phyloP scores from a whole-genome alignment of 768 basidiomycete genomes.

The Scleroderma citrinum region DNA sequence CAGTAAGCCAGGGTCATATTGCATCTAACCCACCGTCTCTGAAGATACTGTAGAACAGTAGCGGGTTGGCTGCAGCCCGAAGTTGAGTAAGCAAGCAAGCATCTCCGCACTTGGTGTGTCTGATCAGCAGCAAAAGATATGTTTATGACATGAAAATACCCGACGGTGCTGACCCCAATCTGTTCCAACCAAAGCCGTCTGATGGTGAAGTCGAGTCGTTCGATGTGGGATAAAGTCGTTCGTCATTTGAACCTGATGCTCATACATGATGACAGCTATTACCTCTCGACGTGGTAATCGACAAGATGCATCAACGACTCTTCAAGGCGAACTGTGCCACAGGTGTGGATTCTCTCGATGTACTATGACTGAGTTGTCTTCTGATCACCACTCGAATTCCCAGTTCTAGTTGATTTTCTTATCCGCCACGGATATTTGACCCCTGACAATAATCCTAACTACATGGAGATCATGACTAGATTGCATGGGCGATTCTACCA shows the following conservation, averaged over 20 bases:
- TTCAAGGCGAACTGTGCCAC: slow-evolving; percentile 95
- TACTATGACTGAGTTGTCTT: neutral
- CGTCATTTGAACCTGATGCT: neutral
- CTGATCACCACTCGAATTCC: neutral
- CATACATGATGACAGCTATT: slow-evolving; percentile 46
- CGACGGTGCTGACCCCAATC: slow-evolving; percentile 34
- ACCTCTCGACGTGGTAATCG: slow-evolving; percentile 52
- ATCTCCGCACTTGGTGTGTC: neutral
- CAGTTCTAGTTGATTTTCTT: slow-evolving; percentile 86
- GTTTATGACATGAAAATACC: slow-evolving; percentile 81
- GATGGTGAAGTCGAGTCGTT: slow-evolving; percentile 97
- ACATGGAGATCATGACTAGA: slow-evolving; percentile 66
- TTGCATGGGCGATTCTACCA: slow-evolving; percentile 70
- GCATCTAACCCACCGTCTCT: neutral
- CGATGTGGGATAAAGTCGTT: slow-evolving; percentile 45
- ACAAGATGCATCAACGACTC: slow-evolving; percentile 56
- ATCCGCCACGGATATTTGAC: slow-evolving; percentile 82
- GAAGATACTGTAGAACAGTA: slow-evolving; percentile 14
- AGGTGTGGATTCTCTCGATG: slow-evolving; percentile 41
- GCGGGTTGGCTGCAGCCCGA: slow-evolving; percentile 76
- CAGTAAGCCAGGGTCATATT: slow-evolving; percentile 35
- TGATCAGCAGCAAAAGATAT: slow-evolving; percentile 45
- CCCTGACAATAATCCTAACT: slow-evolving; percentile 82
- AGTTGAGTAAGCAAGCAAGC: slow-evolving; percentile 53
- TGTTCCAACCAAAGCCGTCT: slow-evolving; percentile 61